phyloP scores from a whole-genome alignment of 2,329 filamentous ascomycete species.

The Metarhizium robertsii region DNA sequence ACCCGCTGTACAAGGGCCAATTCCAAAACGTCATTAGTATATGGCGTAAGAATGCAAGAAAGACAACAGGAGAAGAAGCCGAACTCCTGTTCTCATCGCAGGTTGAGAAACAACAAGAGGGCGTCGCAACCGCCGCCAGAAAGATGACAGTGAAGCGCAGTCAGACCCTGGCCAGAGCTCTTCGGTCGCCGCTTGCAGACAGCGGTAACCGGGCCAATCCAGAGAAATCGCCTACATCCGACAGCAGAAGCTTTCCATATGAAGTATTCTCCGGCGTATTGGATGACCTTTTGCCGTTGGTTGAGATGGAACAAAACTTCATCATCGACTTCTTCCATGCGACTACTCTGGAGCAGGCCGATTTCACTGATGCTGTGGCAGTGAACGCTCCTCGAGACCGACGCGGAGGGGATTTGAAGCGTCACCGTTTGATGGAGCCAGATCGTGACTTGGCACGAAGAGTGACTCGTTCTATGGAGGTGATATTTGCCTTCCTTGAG shows the following conservation, averaged over 20 bases:
- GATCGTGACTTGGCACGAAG: constrained; percentile 78
- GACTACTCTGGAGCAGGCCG: constrained; percentile 68
- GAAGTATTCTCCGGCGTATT: constrained; percentile 75
- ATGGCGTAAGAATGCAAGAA: constrained; percentile 74
- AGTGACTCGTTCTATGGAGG: constrained; percentile 81
- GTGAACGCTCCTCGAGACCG: constrained; percentile 57
- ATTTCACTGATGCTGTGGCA: constrained; percentile 75
- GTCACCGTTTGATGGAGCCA: constrained; percentile 74
- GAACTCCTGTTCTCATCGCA: constrained; percentile 84
- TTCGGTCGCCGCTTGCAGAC: constrained; percentile 60
- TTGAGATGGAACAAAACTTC: constrained; percentile 94
- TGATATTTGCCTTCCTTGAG: constrained; percentile 75
- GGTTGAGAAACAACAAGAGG: constrained; percentile 76
- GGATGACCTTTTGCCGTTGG: constrained; percentile 71
- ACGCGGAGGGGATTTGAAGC: constrained; percentile 61
- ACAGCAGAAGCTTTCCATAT: constrained; percentile 62
- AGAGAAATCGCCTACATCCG: constrained; percentile 47
- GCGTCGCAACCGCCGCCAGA: constrained; percentile 64
- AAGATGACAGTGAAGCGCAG: constrained; percentile 92
- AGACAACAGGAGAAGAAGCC: constrained; percentile 65
- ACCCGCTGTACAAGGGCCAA: constrained; percentile 70
- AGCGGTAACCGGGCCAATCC: constrained; percentile 37
- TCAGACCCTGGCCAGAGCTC: constrained; percentile 69
- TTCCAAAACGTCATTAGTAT: constrained; percentile 67
- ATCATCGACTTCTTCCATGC: constrained; percentile 95